A percentile compares a stretch with the other conserved stretches of the same genome.
Conservation (phyloP, 108 stramenopile species). For the Nitzschia palea region DNA sequence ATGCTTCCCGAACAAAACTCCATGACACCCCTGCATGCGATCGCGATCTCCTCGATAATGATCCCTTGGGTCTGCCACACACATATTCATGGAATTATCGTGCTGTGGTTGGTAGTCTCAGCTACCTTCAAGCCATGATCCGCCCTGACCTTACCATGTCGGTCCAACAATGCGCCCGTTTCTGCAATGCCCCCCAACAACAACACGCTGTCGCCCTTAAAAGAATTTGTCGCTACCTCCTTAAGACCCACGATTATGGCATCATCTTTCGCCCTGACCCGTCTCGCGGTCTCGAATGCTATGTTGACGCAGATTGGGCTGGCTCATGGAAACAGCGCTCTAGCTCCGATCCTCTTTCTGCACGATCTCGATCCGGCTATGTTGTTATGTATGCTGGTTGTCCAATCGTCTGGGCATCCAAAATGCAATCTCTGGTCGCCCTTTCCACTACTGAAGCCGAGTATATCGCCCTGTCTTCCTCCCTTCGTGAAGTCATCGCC, state of each 20-base stretch:
- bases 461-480: slow-evolving; percentile 24
- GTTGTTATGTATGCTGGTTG: slow-evolving; percentile 15
- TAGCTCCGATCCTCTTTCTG: not conserved
- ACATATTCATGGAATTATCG: no score
- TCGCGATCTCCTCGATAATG: not conserved
- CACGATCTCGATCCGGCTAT: not conserved
- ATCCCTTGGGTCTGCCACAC: not conserved
- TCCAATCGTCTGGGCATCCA: slow-evolving; percentile 47
- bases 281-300: slow-evolving; percentile 22
- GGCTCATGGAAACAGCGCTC: not conserved
- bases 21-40: no score
- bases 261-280: not conserved
- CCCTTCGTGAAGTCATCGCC: slow-evolving; percentile 1
- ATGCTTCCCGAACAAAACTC: no score
- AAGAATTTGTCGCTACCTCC: not conserved
- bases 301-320: slow-evolving; percentile 2
- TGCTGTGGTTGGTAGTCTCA: not conserved
- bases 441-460: slow-evolving; percentile 54
- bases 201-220: not conserved
- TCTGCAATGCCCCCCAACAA: no score
- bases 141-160: not conserved
- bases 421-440: slow-evolving; percentile 46
- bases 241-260: not conserved
- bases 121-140: not conserved
- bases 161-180: not conserved